Percentiles rank a stretch among this genome's conserved stretches.
These are phyloP conservation scores for Aspergillus sp. DNA, from an alignment of 2,329 filamentous ascomycete species.

Conservation along the genomic window DNA sequence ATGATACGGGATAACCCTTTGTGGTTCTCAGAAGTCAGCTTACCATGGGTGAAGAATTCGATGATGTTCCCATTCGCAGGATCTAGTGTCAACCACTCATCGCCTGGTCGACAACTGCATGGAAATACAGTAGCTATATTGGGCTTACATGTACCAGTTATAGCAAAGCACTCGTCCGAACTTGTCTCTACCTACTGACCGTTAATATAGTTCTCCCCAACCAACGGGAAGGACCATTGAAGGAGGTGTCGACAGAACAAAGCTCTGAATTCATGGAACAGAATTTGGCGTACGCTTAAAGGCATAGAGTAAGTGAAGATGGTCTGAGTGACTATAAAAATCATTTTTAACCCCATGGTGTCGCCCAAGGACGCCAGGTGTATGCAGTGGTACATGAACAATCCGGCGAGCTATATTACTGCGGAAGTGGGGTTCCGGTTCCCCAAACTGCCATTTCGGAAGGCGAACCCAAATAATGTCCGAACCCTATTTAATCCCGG, in stretches of 20 bases:
- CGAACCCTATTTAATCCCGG: background rate
- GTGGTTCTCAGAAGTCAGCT: conserved; percentile 56
- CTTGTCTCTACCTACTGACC: background rate
- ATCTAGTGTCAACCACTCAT: too few relatives aligned
- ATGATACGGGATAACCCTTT: conserved; percentile 55
- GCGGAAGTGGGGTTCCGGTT: background rate
- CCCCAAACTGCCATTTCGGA: too few relatives aligned
- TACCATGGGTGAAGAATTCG: conserved; percentile 55
- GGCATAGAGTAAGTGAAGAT: too few relatives aligned
- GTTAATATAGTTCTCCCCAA: background rate
- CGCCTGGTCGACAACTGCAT: too few relatives aligned
- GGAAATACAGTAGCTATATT: background rate
- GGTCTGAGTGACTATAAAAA: too few relatives aligned
- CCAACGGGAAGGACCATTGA: too few relatives aligned
- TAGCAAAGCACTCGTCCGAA: background rate
- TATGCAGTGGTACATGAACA: background rate
- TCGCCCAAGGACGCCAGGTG: background rate
- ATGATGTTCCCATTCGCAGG: background rate
- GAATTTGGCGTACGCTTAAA: too few relatives aligned
- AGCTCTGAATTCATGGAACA: too few relatives aligned
- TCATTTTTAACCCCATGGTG: too few relatives aligned
- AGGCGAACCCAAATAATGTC: background rate
- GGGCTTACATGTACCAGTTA: background rate
- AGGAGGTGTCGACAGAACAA: background rate
- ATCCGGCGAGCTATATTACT: too few relatives aligned